These are phyloP conservation scores for Aspergillus phoenicis DNA, from an alignment of 2,329 filamentous ascomycete species.

Conservation along the genomic window DNA sequence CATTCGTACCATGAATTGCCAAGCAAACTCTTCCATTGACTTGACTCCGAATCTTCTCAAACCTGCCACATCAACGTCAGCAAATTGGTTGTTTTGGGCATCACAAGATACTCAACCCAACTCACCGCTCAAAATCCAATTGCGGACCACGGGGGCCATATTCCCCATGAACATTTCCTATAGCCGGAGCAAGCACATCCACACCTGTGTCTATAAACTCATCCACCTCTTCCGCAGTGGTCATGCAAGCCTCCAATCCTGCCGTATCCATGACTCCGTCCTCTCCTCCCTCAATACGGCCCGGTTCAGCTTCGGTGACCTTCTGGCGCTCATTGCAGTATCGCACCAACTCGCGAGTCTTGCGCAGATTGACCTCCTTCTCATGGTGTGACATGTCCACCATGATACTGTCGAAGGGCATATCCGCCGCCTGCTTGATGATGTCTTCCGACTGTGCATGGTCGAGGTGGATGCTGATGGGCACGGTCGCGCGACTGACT, in stretches of 20 bases:
- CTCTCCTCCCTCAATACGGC: slow-evolving; percentile 71
- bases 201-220: slow-evolving; percentile 72
- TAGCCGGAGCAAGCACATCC: slow-evolving; percentile 72
- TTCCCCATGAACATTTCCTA: slow-evolving; percentile 75
- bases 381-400: slow-evolving; percentile 75
- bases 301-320: slow-evolving; percentile 70
- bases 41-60: slow-evolving; percentile 52
- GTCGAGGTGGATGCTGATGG: slow-evolving; percentile 66
- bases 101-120: not conserved
- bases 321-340: slow-evolving; percentile 68
- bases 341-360: slow-evolving; percentile 63
- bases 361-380: slow-evolving; percentile 67
- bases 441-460: slow-evolving; percentile 66
- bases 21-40: slow-evolving; percentile 53
- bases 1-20: slow-evolving; percentile 62
- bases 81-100: not conserved
- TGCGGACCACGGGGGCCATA: slow-evolving; percentile 67
- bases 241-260: slow-evolving; percentile 64
- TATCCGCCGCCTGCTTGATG: slow-evolving; percentile 61
- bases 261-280: slow-evolving; percentile 73
- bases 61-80: not conserved
- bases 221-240: slow-evolving; percentile 68
- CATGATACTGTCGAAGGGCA: slow-evolving; percentile 72
- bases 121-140: slow-evolving; percentile 59
- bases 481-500: slow-evolving; percentile 59